Conservation (phyloP, 2,329 filamentous ascomycete genomes). For the Aspergillus hortae region DNA sequence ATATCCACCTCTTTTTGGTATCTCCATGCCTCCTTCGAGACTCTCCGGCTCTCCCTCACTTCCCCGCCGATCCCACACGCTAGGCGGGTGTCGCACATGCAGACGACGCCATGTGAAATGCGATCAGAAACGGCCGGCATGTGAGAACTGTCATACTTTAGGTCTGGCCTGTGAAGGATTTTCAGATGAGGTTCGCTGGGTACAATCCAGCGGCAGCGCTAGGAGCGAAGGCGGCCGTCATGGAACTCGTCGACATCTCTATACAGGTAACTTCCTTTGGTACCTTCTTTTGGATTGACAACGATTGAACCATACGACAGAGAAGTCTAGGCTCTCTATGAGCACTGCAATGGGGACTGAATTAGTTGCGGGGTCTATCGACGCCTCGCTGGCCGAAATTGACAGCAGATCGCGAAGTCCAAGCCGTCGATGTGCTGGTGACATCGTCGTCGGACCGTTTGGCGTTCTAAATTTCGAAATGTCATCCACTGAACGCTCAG, state of each 20-base stretch:
- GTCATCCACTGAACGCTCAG: background rate
- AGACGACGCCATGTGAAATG: constrained; percentile 36
- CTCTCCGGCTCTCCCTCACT: constrained; percentile 4
- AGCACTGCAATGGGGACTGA: constrained; percentile 23
- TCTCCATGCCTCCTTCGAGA: constrained; percentile 2
- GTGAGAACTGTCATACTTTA: constrained; percentile 26
- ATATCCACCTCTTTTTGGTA: background rate
- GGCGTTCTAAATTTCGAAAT: constrained; percentile 23
- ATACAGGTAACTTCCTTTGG: constrained; percentile 20
- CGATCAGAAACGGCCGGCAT: constrained; percentile 31
- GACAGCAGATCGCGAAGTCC: constrained; percentile 25
- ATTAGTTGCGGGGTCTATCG: constrained; percentile 28
- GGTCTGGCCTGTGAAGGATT: constrained; percentile 30
- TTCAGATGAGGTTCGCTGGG: constrained; percentile 28
- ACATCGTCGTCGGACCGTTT: constrained; percentile 30
- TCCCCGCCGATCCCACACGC: constrained; percentile 25
- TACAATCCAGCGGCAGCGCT: constrained; percentile 15
- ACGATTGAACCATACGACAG: constrained; percentile 9
- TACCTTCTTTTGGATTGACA: background rate
- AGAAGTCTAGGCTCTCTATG: constrained; percentile 30
- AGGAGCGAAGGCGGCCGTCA: constrained; percentile 9
- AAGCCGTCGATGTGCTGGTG: constrained; percentile 10
- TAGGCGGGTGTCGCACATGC: constrained; percentile 34
- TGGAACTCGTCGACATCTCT: constrained; percentile 28
- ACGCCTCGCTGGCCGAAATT: constrained; percentile 30